phyloP scores from a whole-genome alignment of 352 stramenopile species.

The Pythium angustatum region DNA sequence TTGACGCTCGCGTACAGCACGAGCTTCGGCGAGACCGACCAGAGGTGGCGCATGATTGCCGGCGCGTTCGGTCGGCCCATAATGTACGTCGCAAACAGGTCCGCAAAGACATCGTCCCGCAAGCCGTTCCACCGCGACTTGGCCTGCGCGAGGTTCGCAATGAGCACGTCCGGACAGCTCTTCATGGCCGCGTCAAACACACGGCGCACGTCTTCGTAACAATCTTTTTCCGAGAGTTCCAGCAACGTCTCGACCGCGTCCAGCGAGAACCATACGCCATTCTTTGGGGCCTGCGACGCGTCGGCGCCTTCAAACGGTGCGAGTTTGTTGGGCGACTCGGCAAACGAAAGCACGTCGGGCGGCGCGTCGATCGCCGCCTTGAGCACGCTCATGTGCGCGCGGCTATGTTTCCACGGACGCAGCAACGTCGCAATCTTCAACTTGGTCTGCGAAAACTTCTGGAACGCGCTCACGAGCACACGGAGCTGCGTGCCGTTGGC shows the following conservation, averaged over 20 bases:
- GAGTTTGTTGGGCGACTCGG: conserved; percentile 78
- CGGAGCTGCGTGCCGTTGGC: conserved; percentile 63
- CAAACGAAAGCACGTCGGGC: conserved; percentile 79
- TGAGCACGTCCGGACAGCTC: conserved; percentile 81
- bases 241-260: conserved; percentile 82
- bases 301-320: conserved; percentile 86
- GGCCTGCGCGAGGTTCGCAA: conserved; percentile 81
- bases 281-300: conserved; percentile 79
- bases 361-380: conserved; percentile 79
- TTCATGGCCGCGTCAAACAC: conserved; percentile 82
- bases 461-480: conserved; percentile 75
- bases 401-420: conserved; percentile 77
- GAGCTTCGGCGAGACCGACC: conserved; percentile 84
- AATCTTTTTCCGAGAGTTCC: conserved; percentile 79
- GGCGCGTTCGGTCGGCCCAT: conserved; percentile 84
- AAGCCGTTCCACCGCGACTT: conserved; percentile 79
- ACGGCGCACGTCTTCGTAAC: conserved; percentile 81
- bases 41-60: conserved; percentile 87
- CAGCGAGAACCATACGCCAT: conserved; percentile 87
- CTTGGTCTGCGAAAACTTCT: conserved; percentile 81
- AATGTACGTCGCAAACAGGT: conserved; percentile 86
- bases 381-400: conserved; percentile 74
- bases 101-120: conserved; percentile 85
- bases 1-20: conserved; percentile 87
- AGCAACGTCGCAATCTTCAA: conserved; percentile 74